These are phyloP conservation scores for Camellia granthamiana DNA, from an alignment of 148 eudicot species.

Conservation along the genomic window DNA sequence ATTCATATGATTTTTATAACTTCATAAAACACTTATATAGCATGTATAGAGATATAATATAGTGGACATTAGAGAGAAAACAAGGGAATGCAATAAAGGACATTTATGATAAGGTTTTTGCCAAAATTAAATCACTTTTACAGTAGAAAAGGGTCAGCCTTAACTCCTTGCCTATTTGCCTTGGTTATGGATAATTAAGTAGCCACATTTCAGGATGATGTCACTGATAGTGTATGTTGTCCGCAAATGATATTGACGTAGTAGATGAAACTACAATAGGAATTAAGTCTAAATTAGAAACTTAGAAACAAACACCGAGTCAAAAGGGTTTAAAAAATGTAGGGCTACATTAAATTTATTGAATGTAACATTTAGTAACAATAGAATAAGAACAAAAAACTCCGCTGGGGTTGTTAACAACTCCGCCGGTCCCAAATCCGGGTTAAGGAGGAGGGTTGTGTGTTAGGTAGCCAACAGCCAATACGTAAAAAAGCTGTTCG, in stretches of 20 bases:
- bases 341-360: not conserved
- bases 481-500: no score
- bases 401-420: no score
- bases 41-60: no score
- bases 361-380: not conserved
- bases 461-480: no score
- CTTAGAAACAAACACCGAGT: not conserved
- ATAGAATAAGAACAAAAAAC: no score
- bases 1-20: not conserved
- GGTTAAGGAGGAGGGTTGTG: no score
- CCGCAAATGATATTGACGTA: not conserved
- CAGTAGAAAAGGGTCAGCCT: not conserved
- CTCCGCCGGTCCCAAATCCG: no score
- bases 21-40: not conserved
- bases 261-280: not conserved
- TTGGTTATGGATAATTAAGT: no score
- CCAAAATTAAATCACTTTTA: no score
- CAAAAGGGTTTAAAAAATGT: not conserved
- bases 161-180: not conserved
- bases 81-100: not conserved
- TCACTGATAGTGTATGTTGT: no score
- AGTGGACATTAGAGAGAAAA: no score
- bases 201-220: not conserved
- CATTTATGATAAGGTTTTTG: not conserved
- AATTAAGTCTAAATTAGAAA: not conserved